Evolutionary conservation across 2,329 filamentous ascomycete genomes (phyloP).

Genomic region (Akanthomyces uredinophilus): DNA sequence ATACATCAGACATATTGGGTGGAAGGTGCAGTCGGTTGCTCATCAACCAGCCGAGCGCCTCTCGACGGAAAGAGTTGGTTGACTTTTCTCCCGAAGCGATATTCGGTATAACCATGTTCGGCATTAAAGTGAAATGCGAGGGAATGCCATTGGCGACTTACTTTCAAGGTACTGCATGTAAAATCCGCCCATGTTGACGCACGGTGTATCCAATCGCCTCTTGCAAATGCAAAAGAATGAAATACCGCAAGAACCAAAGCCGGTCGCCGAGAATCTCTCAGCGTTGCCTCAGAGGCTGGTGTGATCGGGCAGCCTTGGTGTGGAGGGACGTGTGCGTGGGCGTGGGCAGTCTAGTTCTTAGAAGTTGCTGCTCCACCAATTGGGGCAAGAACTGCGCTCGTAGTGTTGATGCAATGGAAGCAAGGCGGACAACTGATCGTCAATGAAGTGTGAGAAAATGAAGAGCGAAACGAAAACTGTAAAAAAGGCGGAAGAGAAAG

Average conservation of each 20-base stretch:
- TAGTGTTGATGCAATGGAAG: constrained; percentile 1
- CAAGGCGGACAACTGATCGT: background rate
- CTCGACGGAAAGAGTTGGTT: background rate
- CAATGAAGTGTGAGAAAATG: background rate
- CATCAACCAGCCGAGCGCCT: background rate
- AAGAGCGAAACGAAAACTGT: constrained; percentile 25
- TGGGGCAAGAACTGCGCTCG: constrained; percentile 10
- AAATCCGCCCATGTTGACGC: constrained; percentile 53
- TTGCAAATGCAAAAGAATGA: constrained; percentile 5
- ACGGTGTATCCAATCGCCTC: background rate
- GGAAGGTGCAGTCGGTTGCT: background rate
- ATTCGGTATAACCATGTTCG: background rate
- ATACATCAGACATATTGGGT: too few relatives aligned
- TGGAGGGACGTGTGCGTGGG: constrained; percentile 3
- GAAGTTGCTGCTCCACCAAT: constrained; percentile 11
- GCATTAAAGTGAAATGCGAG: constrained; percentile 48
- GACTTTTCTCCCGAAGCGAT: background rate
- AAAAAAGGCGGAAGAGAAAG: constrained; percentile 6
- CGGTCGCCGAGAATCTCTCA: constrained; percentile 12
- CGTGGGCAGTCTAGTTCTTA: constrained; percentile 8
- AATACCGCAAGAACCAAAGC: constrained; percentile 4
- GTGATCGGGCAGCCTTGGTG: constrained; percentile 3
- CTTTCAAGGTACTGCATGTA: constrained; percentile 71
- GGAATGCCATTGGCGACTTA: constrained; percentile 45
- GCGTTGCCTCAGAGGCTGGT: constrained; percentile 8